These are phyloP conservation scores for Pholiota microspora DNA, from an alignment of 768 basidiomycete species.

Conservation along the genomic window DNA sequence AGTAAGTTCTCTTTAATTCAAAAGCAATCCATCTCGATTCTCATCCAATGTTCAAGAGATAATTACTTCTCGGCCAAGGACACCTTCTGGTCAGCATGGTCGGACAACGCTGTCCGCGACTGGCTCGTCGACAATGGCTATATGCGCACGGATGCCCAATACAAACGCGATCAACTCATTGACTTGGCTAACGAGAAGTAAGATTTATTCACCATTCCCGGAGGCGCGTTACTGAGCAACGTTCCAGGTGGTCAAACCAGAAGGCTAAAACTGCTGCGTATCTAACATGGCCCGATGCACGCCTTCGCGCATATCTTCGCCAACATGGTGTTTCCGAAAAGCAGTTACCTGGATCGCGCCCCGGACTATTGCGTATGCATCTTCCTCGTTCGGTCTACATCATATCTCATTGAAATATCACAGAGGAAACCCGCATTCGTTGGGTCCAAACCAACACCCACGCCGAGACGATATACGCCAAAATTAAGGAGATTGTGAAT, in stretches of 20 bases:
- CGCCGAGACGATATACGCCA: conserved; percentile 55
- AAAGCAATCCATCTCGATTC: neutral
- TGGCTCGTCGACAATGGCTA: conserved; percentile 80
- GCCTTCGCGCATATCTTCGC: conserved; percentile 86
- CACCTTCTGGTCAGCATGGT: conserved; percentile 68
- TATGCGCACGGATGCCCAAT: conserved; percentile 54
- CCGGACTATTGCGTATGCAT: conserved; percentile 78
- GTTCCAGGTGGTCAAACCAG: conserved; percentile 49
- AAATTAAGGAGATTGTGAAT: conserved; percentile 65
- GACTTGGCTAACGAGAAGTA: conserved; percentile 72
- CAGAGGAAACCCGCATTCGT: conserved; percentile 77
- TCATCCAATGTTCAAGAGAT: conserved; percentile 46
- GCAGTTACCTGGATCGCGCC: conserved; percentile 60
- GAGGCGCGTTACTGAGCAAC: neutral
- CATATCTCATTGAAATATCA: neutral
- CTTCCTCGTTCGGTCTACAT: neutral
- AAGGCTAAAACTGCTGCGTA: conserved; percentile 53
- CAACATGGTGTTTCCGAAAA: conserved; percentile 72
- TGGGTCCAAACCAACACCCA: conserved; percentile 66
- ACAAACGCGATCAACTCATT: conserved; percentile 74
- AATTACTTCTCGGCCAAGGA: conserved; percentile 65
- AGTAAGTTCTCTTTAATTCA: conserved; percentile 36
- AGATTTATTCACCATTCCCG: conserved; percentile 10
- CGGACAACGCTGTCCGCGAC: conserved; percentile 63
- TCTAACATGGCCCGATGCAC: conserved; percentile 89